Percentiles rank a stretch among this genome's conserved stretches.
Conservation (phyloP, 2,329 filamentous ascomycete genomes). For the Mycosphaerella sp. region DNA sequence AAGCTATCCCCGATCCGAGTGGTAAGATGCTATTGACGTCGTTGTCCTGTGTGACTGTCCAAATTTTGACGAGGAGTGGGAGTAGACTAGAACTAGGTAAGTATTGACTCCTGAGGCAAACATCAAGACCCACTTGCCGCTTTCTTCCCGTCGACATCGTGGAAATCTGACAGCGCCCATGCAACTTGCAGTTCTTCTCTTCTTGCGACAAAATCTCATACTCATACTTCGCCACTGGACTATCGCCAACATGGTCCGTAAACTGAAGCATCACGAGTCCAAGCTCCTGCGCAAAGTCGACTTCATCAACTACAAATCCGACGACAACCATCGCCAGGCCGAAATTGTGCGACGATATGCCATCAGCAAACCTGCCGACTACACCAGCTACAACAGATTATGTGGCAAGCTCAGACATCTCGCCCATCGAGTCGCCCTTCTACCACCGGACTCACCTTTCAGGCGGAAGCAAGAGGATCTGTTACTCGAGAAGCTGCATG, state of each 20-base stretch:
- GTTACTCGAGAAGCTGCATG: conserved; percentile 83
- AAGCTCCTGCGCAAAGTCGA: conserved; percentile 90
- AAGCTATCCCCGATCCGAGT: background rate
- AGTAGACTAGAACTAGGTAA: too few relatives aligned
- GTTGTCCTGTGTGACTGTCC: background rate
- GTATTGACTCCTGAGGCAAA: too few relatives aligned
- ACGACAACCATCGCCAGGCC: conserved; percentile 79
- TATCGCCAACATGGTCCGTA: conserved; percentile 68
- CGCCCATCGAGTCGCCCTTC: conserved; percentile 76
- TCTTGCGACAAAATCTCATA: conserved; percentile 2
- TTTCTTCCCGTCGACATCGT: background rate
- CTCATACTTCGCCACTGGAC: background rate
- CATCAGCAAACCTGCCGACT: conserved; percentile 84
- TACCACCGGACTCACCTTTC: conserved; percentile 70
- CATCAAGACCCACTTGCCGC: background rate
- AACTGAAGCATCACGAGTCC: conserved; percentile 95
- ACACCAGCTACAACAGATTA: conserved; percentile 50
- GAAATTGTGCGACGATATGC: conserved; percentile 76
- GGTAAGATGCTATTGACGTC: background rate
- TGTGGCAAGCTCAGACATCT: conserved; percentile 72
- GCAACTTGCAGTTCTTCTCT: background rate
- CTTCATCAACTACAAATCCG: conserved; percentile 78
- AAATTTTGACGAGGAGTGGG: background rate
- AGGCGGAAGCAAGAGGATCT: conserved; percentile 80
- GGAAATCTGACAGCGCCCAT: conserved; percentile 3